Evolutionary conservation across 106 monocot species (phyloP).

Genomic region (Platanthera zijinensis): DNA sequence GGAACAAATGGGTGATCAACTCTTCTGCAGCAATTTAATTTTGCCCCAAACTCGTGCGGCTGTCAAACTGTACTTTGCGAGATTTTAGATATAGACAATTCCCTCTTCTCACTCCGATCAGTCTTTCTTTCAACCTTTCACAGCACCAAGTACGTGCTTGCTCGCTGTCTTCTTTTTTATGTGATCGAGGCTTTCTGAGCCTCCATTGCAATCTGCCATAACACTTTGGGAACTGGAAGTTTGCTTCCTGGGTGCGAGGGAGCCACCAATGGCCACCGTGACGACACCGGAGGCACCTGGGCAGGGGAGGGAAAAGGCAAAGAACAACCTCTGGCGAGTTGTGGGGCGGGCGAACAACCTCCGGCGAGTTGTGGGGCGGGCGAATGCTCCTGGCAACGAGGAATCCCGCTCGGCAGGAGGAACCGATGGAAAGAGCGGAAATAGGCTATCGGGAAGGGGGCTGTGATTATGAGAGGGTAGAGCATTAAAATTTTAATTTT

Average conservation of each 20-base stretch:
- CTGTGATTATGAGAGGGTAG: too few relatives aligned
- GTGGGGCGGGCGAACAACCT: too few relatives aligned
- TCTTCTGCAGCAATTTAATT: conserved; percentile 7
- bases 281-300: conserved; percentile 18
- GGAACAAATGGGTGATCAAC: neutral
- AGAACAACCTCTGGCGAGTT: too few relatives aligned
- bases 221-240: conserved; percentile 10
- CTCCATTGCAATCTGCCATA: conserved; percentile 3
- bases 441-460: too few relatives aligned
- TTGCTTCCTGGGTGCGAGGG: conserved; percentile 25
- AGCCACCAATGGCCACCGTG: conserved; percentile 20
- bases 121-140: neutral
- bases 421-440: too few relatives aligned
- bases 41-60: conserved; percentile 5
- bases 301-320: conserved; percentile 8
- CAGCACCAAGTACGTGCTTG: neutral
- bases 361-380: too few relatives aligned
- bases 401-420: too few relatives aligned
- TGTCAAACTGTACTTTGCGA: conserved; percentile 4
- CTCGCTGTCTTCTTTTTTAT: neutral
- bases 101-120: neutral
- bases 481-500: too few relatives aligned
- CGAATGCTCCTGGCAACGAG: too few relatives aligned
- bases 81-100: conserved; percentile 3
- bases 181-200: neutral